Conservation (phyloP, 176 grass and related monocot genomes). For the Aegilops speltoides region DNA sequence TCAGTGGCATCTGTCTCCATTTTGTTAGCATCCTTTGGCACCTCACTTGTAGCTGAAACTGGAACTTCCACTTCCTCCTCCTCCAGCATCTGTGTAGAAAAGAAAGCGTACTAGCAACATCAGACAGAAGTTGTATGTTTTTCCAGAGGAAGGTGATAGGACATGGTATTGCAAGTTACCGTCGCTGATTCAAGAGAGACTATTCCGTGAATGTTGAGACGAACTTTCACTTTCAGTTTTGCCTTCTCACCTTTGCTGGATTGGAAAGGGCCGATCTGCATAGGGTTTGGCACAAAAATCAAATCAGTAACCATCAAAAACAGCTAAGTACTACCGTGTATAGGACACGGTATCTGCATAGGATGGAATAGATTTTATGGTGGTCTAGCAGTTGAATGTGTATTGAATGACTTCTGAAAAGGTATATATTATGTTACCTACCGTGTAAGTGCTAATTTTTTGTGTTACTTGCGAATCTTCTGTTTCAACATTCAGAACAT, state of each 20-base stretch:
- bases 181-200: slow-evolving; percentile 60
- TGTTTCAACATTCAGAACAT: slow-evolving; percentile 47
- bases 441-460: slow-evolving; percentile 75
- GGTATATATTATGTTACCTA: slow-evolving; percentile 21
- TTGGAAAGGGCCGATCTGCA: slow-evolving; percentile 86
- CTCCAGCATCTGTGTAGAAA: slow-evolving; percentile 71
- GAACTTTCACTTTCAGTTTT: slow-evolving; percentile 74
- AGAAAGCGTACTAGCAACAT: not conserved
- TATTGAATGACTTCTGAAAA: not conserved
- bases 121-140: not conserved
- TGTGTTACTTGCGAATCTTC: slow-evolving; percentile 22
- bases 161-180: slow-evolving; percentile 39
- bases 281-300: slow-evolving; percentile 5
- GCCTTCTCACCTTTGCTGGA: slow-evolving; percentile 58
- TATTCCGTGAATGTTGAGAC: slow-evolving; percentile 78
- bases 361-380: not conserved
- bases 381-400: not conserved
- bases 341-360: too few relatives aligned
- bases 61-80: slow-evolving; percentile 81
- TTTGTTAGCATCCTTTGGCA: slow-evolving; percentile 47
- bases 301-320: slow-evolving; percentile 6
- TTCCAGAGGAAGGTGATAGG: not conserved
- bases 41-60: slow-evolving; percentile 44
- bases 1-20: slow-evolving; percentile 78
- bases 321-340: not conserved